These are phyloP conservation scores for Fusarium camptoceras DNA, from an alignment of 2,329 filamentous ascomycete species.

Conservation along the genomic window DNA sequence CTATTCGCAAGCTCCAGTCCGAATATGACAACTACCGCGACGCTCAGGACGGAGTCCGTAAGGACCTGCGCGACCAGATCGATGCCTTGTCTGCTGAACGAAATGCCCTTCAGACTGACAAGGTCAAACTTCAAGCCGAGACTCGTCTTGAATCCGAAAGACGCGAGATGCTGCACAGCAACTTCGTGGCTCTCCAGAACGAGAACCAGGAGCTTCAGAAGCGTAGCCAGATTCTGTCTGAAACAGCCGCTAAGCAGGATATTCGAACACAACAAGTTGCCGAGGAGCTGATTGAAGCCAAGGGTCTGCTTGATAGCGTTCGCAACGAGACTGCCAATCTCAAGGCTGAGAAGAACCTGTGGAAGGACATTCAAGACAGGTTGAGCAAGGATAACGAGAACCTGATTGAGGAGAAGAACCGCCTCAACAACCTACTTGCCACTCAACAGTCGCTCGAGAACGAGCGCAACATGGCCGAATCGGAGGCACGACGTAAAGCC, in stretches of 20 bases:
- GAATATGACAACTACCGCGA: conserved; percentile 92
- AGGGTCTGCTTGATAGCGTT: conserved; percentile 84
- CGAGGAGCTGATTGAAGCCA: conserved; percentile 90
- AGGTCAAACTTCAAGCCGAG: conserved; percentile 83
- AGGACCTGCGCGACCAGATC: conserved; percentile 85
- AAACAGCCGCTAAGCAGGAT: conserved; percentile 90
- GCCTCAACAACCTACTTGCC: conserved; percentile 83
- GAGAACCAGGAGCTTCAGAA: conserved; percentile 91
- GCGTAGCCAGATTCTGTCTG: conserved; percentile 79
- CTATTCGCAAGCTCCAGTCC: conserved; percentile 87
- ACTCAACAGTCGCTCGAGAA: conserved; percentile 91
- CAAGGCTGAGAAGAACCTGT: conserved; percentile 93
- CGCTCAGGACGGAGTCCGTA: conserved; percentile 83
- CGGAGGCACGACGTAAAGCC: conserved; percentile 82
- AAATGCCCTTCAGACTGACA: conserved; percentile 82
- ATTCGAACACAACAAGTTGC: conserved; percentile 90
- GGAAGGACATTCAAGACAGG: conserved; percentile 92
- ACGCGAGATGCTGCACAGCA: conserved; percentile 89
- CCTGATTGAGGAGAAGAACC: conserved; percentile 83
- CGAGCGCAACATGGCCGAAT: conserved; percentile 86
- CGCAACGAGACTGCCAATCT: conserved; percentile 92
- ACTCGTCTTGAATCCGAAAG: conserved; percentile 84
- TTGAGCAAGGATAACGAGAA: conserved; percentile 89
- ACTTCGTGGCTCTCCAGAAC: conserved; percentile 83
- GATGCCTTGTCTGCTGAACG: conserved; percentile 86